phyloP scores from a whole-genome alignment of 495 filamentous ascomycete genomes.

The Cercophora sp. region DNA sequence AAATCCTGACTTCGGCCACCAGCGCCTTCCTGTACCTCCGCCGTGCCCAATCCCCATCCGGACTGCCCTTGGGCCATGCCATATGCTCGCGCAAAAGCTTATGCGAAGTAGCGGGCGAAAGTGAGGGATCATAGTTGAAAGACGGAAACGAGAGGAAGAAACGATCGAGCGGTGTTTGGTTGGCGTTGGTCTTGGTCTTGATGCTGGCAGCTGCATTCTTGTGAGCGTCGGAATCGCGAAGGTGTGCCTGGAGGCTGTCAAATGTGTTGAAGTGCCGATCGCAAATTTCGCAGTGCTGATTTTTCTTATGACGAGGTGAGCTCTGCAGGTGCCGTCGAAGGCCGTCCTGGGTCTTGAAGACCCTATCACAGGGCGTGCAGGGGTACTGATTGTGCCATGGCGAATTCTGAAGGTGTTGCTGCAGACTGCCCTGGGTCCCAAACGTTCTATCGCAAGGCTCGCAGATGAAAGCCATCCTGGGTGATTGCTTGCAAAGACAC shows the following conservation, averaged over 20 bases:
- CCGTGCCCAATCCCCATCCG: background rate
- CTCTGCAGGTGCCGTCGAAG: background rate
- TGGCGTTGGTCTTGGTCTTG: background rate
- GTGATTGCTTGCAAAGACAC: background rate
- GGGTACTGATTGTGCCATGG: background rate
- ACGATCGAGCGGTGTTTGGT: background rate
- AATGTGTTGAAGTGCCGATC: background rate
- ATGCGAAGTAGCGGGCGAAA: background rate
- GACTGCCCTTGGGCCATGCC: background rate
- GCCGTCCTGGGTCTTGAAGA: background rate
- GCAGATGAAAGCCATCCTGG: background rate
- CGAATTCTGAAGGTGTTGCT: background rate
- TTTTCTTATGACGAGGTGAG: background rate
- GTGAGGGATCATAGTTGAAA: background rate
- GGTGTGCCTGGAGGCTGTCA: background rate
- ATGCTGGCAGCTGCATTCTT: background rate
- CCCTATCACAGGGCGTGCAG: background rate
- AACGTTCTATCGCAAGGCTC: background rate
- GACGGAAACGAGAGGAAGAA: background rate
- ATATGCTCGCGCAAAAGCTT: background rate
- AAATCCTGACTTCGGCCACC: background rate
- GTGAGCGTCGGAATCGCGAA: constrained; percentile 4
- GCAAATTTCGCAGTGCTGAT: background rate
- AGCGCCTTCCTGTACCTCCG: background rate
- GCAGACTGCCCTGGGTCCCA: background rate